A percentile compares a stretch with the other conserved stretches of the same genome.
phyloP scores from a whole-genome alignment of 495 filamentous ascomycete genomes.

The Annulohypoxylon stygium region DNA sequence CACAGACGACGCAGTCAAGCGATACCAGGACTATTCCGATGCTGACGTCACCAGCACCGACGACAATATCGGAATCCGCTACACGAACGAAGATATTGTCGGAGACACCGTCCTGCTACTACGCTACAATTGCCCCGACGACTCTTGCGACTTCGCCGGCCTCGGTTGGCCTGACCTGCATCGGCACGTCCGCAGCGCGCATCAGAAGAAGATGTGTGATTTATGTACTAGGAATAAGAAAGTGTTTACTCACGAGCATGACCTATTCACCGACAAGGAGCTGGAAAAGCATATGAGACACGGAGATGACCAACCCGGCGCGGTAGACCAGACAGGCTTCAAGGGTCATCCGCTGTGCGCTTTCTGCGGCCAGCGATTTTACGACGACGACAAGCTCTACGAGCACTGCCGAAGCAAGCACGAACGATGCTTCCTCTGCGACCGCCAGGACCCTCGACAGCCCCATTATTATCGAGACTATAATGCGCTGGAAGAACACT shows the following conservation, averaged over 20 bases:
- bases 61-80: constrained; percentile 88
- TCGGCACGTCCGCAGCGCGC: constrained; percentile 83
- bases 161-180: constrained; percentile 94
- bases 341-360: constrained; percentile 94
- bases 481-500: constrained; percentile 84
- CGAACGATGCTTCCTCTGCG: constrained; percentile 95
- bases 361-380: constrained; percentile 93
- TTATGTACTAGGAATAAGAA: constrained; percentile 96
- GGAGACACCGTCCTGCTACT: constrained; percentile 88
- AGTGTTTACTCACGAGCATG: constrained; percentile 98
- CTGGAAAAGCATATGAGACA: constrained; percentile 87
- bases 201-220: constrained; percentile 93
- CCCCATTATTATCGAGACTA: constrained; percentile 93
- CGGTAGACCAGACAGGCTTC: constrained; percentile 93
- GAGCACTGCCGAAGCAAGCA: constrained; percentile 91
- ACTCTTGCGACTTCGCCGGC: constrained; percentile 87
- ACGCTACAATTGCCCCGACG: constrained; percentile 95
- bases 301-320: constrained; percentile 92
- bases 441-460: constrained; percentile 74
- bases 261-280: constrained; percentile 86
- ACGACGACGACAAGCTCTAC: constrained; percentile 95
- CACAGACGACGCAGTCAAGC: constrained; percentile 82
- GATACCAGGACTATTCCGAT: constrained; percentile 82
- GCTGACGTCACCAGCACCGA: constrained; percentile 80
- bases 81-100: constrained; percentile 86